Base-by-base conservation (phyloP, 2,329 filamentous ascomycete genomes). In the Aspergillus tamarii region DNA sequence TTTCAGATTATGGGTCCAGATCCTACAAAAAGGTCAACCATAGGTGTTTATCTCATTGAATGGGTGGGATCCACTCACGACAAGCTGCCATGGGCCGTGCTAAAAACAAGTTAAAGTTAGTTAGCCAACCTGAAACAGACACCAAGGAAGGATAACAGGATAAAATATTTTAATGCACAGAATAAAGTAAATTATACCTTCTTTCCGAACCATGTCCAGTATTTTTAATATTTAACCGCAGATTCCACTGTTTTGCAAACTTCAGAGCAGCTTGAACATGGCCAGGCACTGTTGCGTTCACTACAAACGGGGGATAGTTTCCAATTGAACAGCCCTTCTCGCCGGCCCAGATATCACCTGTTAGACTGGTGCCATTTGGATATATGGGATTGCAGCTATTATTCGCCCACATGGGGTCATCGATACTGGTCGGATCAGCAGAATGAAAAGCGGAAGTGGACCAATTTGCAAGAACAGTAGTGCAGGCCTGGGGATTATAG, bases 201-300 rank as follows among this genome's bases (percentile, higher is more conserved):
- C 64, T 65, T 28, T 64, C 39, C 8, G 61, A 76, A 57, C 86
- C 84, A 68, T 87, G 85, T 6, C 84, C 84, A 0, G 85, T 87
- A 65, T 86, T 86, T 59, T 83, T 80, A 63, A 87, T 80, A 34
- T 79, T 72, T 1, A 82, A 67, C 8, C 80, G 73, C 48, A 82
- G 8, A 53, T 69, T 69, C 21, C 43, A 36, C 28, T 55, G 32
- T 30, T 52, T 63, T n/a, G 67, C 66, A 43, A 70, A 71, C 21
- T 36, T 30, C 16, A 70, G 45, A 6, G 71, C 77, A 16, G 72
- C 72, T 64, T 68, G 72, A 61, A 70, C 69, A 56, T 76, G 64
- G 6, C n/a, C 50, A 3, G 63, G 62, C 11, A 59, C 58, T 3
- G 67, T 71, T 8, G 69, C 72, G 60, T 74, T 73, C 41, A 76